Conservation (phyloP, 2,329 filamentous ascomycete genomes). For the Diplocarpon mali region DNA sequence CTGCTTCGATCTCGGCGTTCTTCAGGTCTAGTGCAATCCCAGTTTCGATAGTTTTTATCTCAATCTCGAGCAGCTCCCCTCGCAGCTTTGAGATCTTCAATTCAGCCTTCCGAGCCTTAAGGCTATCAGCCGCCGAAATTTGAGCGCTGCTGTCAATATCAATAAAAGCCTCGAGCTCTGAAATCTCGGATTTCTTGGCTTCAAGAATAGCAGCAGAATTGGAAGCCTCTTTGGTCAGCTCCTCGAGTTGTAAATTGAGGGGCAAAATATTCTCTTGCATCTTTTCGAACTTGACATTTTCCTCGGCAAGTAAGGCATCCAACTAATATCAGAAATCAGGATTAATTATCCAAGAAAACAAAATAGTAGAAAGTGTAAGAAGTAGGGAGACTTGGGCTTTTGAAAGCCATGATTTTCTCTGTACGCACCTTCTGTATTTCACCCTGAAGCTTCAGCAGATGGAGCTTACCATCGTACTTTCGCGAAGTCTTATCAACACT, state of each 20-base stretch:
- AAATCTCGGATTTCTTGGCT: background rate
- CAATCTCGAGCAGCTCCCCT: background rate
- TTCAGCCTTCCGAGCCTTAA: slow-evolving; percentile 2
- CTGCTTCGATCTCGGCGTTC: background rate
- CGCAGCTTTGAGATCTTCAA: background rate
- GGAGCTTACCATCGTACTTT: too few relatives aligned
- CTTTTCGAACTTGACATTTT: too few relatives aligned
- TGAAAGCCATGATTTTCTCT: too few relatives aligned
- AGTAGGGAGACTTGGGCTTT: too few relatives aligned
- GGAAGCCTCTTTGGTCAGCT: background rate
- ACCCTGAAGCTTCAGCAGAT: too few relatives aligned
- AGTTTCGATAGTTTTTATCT: slow-evolving; percentile 2
- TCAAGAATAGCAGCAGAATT: background rate
- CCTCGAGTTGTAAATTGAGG: background rate
- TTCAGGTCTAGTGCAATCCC: slow-evolving; percentile 1
- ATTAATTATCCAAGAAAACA: too few relatives aligned
- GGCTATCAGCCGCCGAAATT: background rate
- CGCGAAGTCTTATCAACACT: too few relatives aligned
- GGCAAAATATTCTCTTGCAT: background rate
- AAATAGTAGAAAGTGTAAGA: too few relatives aligned
- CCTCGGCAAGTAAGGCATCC: too few relatives aligned
- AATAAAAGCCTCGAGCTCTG: background rate
- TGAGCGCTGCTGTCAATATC: background rate
- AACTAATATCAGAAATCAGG: too few relatives aligned
- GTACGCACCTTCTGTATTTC: too few relatives aligned